A percentile compares a stretch with the other conserved stretches of the same genome.
These are phyloP conservation scores for Pythium coloratum DNA, from an alignment of 352 stramenopile species.

Conservation along the genomic window DNA sequence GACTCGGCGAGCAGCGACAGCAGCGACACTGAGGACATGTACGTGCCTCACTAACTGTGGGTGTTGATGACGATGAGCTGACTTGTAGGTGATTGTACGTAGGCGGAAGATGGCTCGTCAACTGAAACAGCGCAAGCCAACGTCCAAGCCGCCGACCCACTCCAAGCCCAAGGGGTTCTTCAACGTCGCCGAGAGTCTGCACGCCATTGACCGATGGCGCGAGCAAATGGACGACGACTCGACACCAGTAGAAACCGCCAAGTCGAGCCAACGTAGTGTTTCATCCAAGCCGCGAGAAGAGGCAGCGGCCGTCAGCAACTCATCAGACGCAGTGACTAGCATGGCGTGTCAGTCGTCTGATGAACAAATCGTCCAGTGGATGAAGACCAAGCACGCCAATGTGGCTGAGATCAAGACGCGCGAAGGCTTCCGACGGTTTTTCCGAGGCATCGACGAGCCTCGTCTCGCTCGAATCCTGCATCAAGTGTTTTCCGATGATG, in stretches of 20 bases:
- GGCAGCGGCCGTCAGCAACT: neutral
- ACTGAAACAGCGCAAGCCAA: slow-evolving; percentile 26
- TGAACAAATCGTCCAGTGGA: slow-evolving; percentile 45
- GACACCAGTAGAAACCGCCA: neutral
- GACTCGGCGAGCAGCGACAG: slow-evolving; percentile 25
- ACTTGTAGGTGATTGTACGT: slow-evolving; percentile 4
- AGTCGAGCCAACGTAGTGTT: neutral
- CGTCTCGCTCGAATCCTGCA: slow-evolving; percentile 51
- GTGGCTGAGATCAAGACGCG: slow-evolving; percentile 64
- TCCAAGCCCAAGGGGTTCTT: slow-evolving; percentile 46
- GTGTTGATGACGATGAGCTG: neutral
- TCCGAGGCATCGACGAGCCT: slow-evolving; percentile 52
- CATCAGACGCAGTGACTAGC: slow-evolving; percentile 18
- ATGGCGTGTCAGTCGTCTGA: slow-evolving; percentile 48
- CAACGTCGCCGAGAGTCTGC: slow-evolving; percentile 68
- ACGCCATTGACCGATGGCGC: slow-evolving; percentile 74
- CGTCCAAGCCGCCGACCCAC: slow-evolving; percentile 24
- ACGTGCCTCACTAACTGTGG: slow-evolving; percentile 26
- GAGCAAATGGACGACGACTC: slow-evolving; percentile 59
- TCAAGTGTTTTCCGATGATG: slow-evolving; percentile 46
- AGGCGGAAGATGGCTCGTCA: slow-evolving; percentile 18
- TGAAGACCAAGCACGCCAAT: slow-evolving; percentile 47
- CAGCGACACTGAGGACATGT: slow-evolving; percentile 64
- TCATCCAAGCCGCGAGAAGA: neutral
- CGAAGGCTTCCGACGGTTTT: slow-evolving; percentile 69